Conservation (phyloP, 768 basidiomycete species). For the Termitomyces sp. region DNA sequence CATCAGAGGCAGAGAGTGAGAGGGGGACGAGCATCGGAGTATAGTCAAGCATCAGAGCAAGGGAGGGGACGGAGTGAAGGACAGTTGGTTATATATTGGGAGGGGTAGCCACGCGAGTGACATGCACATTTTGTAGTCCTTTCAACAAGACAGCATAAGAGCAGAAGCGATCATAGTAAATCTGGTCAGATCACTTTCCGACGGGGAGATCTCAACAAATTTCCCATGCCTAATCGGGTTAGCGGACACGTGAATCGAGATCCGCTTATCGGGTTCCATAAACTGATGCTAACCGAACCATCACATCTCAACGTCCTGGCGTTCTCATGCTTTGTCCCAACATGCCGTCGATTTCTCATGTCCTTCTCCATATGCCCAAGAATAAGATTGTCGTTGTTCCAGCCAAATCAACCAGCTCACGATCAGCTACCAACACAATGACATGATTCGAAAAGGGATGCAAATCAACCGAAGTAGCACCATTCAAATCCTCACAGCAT, state of each 20-base stretch:
- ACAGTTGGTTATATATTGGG: constrained; percentile 15
- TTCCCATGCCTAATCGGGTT: constrained; percentile 24
- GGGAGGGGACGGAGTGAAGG: constrained; percentile 14
- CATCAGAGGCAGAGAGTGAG: constrained; percentile 14
- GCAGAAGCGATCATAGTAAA: constrained; percentile 16
- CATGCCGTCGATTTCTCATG: constrained; percentile 15
- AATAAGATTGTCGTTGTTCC: constrained; percentile 13
- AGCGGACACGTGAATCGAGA: constrained; percentile 22
- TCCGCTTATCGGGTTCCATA: constrained; percentile 19
- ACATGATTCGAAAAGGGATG: constrained; percentile 8
- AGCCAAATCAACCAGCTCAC: constrained; percentile 8
- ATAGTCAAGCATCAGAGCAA: constrained; percentile 21
- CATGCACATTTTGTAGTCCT: constrained; percentile 21
- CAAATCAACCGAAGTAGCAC: constrained; percentile 11
- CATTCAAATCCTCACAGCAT: background rate
- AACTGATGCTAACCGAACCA: constrained; percentile 11
- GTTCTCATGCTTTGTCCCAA: constrained; percentile 15
- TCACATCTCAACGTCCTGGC: constrained; percentile 11
- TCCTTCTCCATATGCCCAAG: constrained; percentile 16
- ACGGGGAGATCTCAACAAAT: constrained; percentile 19
- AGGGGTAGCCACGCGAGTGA: constrained; percentile 16
- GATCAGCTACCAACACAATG: constrained; percentile 10
- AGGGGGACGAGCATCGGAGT: constrained; percentile 16
- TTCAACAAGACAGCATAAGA: constrained; percentile 16
- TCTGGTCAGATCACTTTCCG: constrained; percentile 9